Evolutionary conservation across 2,329 filamentous ascomycete genomes (phyloP), one percentile per base, ranked within the genome.

Genomic region (Aspergillus pseudoterreus): DNA sequence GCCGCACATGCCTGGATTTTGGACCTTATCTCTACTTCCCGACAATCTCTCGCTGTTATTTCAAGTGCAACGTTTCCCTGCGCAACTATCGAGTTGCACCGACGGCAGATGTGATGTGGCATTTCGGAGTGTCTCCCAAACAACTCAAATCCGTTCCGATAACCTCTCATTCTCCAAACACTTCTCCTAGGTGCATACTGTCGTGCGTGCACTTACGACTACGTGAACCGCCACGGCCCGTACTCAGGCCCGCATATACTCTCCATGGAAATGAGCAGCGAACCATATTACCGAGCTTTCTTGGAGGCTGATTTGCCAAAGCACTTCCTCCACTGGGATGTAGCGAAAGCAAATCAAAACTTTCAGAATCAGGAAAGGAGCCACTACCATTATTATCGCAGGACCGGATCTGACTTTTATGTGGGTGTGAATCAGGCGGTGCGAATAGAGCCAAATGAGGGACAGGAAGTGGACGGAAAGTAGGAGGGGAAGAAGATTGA

Each of bases 21-120:
- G 49, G 48, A 1, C 54, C 54, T 5, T 43, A 45, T n/a, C 49
- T 56, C n/a, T 50, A 54, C 52, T 43, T 55, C 10, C 45, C 54
- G 2, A 54, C 49, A 1, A 6, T 49, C 2, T 44, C 38, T 8
- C 51, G 51, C 36, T 49, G 24, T 14, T 56, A 51, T 33, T 51
- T 36, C 22, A 46, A 49, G 36, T 56, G 51, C 51, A 51, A 30
- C 35, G 17, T n/a, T 14, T 12, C 45, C 32, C 35, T 15, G 4
- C 27, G 27, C 17, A 42, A 51, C 21, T 51, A 56, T 24, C 15
- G 43, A 36, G 8, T 51, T 3, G 45, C 45, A 4, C 41, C 21
- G 15, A 15, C 45, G 8, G 6, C 12, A 4, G 11, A 43, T 27
- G n/a, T 54, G 4, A 21, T 22, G 6, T 41, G 44, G 11, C 21